Conservation (phyloP, 495 filamentous ascomycete genomes). For the Lasiosphaeris hirsuta region DNA sequence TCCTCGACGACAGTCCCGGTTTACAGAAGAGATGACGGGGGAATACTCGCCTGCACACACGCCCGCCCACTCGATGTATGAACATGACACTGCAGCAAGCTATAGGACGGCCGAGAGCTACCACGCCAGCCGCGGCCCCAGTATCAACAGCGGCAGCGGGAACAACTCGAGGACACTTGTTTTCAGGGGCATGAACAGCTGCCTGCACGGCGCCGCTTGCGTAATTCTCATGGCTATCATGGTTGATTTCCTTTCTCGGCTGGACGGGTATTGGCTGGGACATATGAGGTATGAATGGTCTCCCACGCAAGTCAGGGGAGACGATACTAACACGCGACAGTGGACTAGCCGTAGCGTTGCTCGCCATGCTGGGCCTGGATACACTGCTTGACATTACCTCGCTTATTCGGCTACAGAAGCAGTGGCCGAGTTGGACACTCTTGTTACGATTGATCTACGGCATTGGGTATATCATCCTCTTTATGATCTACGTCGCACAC, state of each 20-base stretch:
- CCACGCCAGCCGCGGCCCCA: background rate
- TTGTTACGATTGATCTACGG: constrained; percentile 18
- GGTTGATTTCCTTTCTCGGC: constrained; percentile 4
- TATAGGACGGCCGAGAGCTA: too few species aligned
- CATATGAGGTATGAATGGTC: background rate
- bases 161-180: background rate
- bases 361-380: constrained; percentile 29
- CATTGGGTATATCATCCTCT: constrained; percentile 23
- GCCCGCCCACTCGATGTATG: constrained; percentile 21
- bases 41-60: constrained; percentile 28
- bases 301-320: too few species aligned
- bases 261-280: background rate
- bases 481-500: constrained; percentile 27
- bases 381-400: constrained; percentile 30
- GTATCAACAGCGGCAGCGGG: background rate
- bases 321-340: constrained; percentile 4
- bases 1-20: constrained; percentile 26
- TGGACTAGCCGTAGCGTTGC: constrained; percentile 23
- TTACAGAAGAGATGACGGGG: constrained; percentile 28
- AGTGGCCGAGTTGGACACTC: constrained; percentile 25
- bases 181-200: constrained; percentile 10
- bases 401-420: constrained; percentile 19
- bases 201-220: constrained; percentile 7
- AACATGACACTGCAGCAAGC: constrained; percentile 4
- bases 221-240: constrained; percentile 13